These are phyloP conservation scores for Exophiala sp. DNA, from an alignment of 2,329 filamentous ascomycete genomes.

Conservation along the genomic window DNA sequence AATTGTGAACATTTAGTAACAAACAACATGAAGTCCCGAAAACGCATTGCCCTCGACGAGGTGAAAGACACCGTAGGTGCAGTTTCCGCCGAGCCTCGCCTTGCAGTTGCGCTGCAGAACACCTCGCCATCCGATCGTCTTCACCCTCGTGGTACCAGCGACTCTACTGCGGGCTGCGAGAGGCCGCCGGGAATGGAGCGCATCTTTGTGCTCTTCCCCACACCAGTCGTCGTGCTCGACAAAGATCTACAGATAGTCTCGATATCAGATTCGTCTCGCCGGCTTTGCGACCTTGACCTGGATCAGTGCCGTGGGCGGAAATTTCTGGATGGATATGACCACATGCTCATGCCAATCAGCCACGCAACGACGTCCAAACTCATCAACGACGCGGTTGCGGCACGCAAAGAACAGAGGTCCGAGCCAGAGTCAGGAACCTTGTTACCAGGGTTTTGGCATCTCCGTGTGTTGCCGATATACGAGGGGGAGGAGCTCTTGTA, in stretches of 20 bases:
- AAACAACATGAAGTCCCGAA: conserved; percentile 18
- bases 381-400: conserved; percentile 36
- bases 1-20: conserved; percentile 8
- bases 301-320: conserved; percentile 35
- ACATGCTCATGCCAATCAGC: conserved; percentile 34
- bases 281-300: conserved; percentile 33
- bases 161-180: conserved; percentile 4
- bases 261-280: conserved; percentile 42
- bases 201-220: conserved; percentile 32
- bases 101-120: conserved; percentile 10
- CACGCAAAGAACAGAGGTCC: conserved; percentile 34
- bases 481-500: conserved; percentile 38
- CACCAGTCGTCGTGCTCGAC: conserved; percentile 39
- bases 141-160: conserved; percentile 16
- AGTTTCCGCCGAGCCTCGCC: conserved; percentile 9
- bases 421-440: conserved; percentile 30
- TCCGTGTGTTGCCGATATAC: conserved; percentile 42
- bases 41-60: conserved; percentile 16
- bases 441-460: conserved; percentile 31
- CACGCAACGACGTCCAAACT: conserved; percentile 35
- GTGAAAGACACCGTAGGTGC: conserved; percentile 10
- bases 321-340: conserved; percentile 38
- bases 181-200: conserved; percentile 23
- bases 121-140: conserved; percentile 14
- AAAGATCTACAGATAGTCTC: conserved; percentile 35